Base-by-base conservation (phyloP, 345 rosid species). In the Salix caprea region DNA sequence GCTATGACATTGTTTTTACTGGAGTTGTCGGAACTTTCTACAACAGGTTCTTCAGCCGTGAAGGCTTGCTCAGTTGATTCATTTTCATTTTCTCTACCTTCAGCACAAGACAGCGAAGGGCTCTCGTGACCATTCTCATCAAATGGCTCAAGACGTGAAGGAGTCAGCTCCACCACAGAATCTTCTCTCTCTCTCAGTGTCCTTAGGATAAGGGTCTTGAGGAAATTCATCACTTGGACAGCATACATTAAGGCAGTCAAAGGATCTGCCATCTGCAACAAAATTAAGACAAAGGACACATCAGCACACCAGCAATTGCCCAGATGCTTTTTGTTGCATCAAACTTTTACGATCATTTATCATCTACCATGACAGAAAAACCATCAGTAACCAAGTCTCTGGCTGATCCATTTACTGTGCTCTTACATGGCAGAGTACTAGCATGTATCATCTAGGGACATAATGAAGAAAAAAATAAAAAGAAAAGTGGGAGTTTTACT, bases 61-160 rank as follows among this genome's bases (percentile, higher is more conserved):
- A 81, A 84, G 26, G 65, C 67, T 76, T 50, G 78, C 76, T 83
- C 91, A 36, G 32, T 76, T 64, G 85, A 89, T 69, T 90, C 89
- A 72, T 74, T 69, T 73, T 79, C 85, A 52, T 80, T 65, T 42
- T 74, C 79, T 70, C 77, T 40, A 65, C 76, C 81, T 80, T 71
- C 75, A 56, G 73, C 67, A 58, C 80, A 76, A 78, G 84, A 79
- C 69, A 67, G 81, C n/a, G 69, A 56, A 56, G 72, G 64, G 69
- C 82, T 70, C 40, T 65, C 67, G 13, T 71, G 75, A 34, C 79
- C 76, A 56, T 75, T 75, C 46, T 75, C 79, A 71, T 80, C 79
- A 54, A 48, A 74, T 42, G 82, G 82, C 74, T 79, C 78, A 37
- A 36, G 34, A 28, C 40, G 74, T 6, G 82, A 69, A 69, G 70